These are phyloP conservation scores for Coelastrella sp. DNA, from an alignment of 139 green algal species.

Conservation along the genomic window DNA sequence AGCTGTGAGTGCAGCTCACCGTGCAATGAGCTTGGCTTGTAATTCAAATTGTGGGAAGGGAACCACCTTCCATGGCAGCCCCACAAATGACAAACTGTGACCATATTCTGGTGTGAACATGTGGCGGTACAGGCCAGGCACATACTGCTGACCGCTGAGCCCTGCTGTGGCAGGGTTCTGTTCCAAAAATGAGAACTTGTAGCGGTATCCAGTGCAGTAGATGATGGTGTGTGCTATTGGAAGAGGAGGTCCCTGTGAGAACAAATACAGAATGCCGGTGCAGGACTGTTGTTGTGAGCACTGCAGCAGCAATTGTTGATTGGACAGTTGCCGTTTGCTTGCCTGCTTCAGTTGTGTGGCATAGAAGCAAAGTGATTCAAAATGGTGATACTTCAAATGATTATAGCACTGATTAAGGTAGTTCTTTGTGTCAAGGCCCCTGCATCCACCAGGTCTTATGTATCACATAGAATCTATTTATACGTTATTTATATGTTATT, in stretches of 20 bases:
- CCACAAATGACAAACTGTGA: conserved; percentile 74
- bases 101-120: conserved; percentile 60
- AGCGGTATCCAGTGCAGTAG: conserved; percentile 82
- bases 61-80: conserved; percentile 69
- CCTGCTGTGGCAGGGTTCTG: neutral
- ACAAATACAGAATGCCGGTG: neutral
- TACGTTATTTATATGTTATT: no score
- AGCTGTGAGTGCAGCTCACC: neutral
- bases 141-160: conserved; percentile 21
- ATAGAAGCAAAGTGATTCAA: no score
- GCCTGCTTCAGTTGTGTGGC: no score
- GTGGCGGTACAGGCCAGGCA: conserved; percentile 62
- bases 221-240: conserved; percentile 69
- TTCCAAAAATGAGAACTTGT: conserved; percentile 80
- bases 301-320: no score
- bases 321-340: no score
- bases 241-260: neutral
- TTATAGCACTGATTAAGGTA: no score
- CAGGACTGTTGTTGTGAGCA: neutral
- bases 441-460: no score
- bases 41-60: conserved; percentile 74
- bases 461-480: no score
- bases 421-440: no score
- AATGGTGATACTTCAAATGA: no score
- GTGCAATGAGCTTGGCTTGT: conserved; percentile 54